Base-by-base conservation (phyloP, 2,329 filamentous ascomycete genomes). In the Pseudogymnoascus sp. region DNA sequence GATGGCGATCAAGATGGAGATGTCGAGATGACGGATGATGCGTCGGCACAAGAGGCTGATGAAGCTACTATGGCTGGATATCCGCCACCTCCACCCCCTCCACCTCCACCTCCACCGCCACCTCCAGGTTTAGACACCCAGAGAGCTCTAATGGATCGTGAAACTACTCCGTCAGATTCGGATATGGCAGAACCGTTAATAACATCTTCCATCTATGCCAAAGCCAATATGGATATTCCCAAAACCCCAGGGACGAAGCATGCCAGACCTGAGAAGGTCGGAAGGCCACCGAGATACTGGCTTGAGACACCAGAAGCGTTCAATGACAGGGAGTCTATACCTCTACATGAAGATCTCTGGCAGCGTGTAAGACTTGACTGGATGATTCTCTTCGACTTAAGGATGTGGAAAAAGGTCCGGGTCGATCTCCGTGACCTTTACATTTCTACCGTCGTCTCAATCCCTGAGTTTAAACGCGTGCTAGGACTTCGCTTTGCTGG, bases 331-430 rank as follows among this genome's bases (percentile, higher is more conserved):
- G 81, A 84, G 33, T 82, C 82, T 62, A 77, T 88, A 5, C 87
- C 87, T 59, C 81, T 84, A 14, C 89, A 92, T 62, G 94, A 99
- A 74, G 90, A 99, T 71, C 81, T 99, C 4, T 92, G 91, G 77
- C 86, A 93, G 72, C 87, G 92, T 33, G 89, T 97, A 11, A 88
- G 94, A 33, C 80, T 99, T 5, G 94, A 99, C 75, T 96, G 91
- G 84, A 83, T 99, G 72, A 91, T 99, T 31, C 80, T 99, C 7
- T 99, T 96, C 73, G 94, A 99, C 73, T 77, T 99, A 61, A 83
- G 94, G 44, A 86, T 99, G 82, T 99, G 94, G 94, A 99, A 99
- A 77, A 94, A 92, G 73, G 84, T 95, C 33, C 86, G 94, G 63
- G 92, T 93, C 60, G 90, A 96, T 72, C 82, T 99, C 63, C 87